Conservation (phyloP, 305 asterid species). For the Rubia tinctorum region DNA sequence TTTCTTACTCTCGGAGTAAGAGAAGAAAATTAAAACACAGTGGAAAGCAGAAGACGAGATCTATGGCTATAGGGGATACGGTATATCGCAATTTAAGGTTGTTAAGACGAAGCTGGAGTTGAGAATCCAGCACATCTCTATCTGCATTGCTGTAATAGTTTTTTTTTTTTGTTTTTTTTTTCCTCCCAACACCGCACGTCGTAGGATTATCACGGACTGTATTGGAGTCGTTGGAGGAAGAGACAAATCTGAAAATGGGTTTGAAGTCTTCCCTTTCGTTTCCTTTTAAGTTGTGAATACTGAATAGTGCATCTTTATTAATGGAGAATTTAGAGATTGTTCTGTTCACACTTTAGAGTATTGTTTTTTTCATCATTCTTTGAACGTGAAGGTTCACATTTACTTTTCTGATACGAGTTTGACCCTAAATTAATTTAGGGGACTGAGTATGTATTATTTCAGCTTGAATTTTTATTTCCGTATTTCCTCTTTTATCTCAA, state of each 20-base stretch:
- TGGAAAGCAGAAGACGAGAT: conserved; percentile 10
- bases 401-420: no score
- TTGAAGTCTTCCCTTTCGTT: background rate
- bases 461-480: no score
- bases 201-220: background rate
- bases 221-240: background rate
- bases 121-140: background rate
- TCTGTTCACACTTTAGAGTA: no score
- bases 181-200: background rate
- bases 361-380: no score
- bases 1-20: conserved; percentile 6
- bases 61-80: background rate
- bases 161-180: no score
- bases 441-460: no score
- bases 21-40: conserved; percentile 20
- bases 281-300: background rate
- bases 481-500: no score
- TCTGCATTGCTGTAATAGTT: background rate
- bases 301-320: background rate
- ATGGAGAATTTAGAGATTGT: no score
- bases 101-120: background rate
- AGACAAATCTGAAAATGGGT: background rate
- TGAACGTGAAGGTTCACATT: no score
- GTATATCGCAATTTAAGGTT: background rate
- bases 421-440: no score